phyloP scores from a whole-genome alignment of 352 stramenopile genomes.

The Phytopythium chamaehyphon region DNA sequence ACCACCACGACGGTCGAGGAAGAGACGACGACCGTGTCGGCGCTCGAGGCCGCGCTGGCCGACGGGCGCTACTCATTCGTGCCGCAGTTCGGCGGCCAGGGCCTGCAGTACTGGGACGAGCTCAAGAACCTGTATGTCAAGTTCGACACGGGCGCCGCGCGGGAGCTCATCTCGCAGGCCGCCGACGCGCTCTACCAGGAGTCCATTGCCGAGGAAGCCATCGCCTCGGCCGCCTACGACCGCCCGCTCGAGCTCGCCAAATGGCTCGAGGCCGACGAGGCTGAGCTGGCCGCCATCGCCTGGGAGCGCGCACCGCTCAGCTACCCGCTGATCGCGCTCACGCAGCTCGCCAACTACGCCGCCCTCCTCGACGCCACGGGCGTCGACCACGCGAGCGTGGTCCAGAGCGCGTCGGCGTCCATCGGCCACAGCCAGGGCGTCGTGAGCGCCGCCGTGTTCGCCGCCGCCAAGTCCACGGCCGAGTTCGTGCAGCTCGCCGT shows the following conservation, averaged over 20 bases:
- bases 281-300: conserved; percentile 4
- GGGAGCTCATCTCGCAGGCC: conserved; percentile 38
- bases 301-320: conserved; percentile 58
- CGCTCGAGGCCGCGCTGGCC: conserved; percentile 19
- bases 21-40: conserved; percentile 3
- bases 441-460: conserved; percentile 63
- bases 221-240: conserved; percentile 46
- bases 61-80: conserved; percentile 28
- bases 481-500: conserved; percentile 50
- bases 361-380: conserved; percentile 48
- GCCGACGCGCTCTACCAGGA: conserved; percentile 47
- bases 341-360: conserved; percentile 76
- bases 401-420: conserved; percentile 34
- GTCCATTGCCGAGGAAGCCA: conserved; percentile 33
- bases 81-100: conserved; percentile 69
- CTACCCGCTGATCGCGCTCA: conserved; percentile 75
- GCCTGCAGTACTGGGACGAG: conserved; percentile 62
- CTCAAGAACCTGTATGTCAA: conserved; percentile 41
- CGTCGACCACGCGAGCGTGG: conserved; percentile 52
- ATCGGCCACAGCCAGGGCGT: conserved; percentile 82
- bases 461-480: conserved; percentile 39
- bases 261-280: conserved; percentile 39
- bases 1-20: conserved; percentile 4
- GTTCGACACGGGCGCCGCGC: conserved; percentile 21
- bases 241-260: conserved; percentile 36